Evolutionary conservation across 1,284 basidiomycete species (phyloP).

Genomic region (Cutaneotrichosporon mucoides): DNA sequence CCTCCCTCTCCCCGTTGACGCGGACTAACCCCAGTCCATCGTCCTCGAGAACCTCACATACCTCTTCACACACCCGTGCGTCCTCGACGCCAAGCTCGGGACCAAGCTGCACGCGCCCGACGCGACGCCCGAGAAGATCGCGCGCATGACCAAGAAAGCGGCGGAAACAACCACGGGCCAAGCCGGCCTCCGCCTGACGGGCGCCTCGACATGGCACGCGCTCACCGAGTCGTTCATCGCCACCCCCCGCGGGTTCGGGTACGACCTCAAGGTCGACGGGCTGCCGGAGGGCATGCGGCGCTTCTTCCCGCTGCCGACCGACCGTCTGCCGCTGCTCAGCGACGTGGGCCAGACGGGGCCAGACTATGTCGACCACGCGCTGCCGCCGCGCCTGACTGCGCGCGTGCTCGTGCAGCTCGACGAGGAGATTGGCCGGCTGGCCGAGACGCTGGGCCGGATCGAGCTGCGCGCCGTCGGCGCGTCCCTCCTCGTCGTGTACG

Average conservation of each 20-base stretch:
- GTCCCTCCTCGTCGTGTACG: constrained; percentile 79
- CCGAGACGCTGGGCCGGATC: constrained; percentile 54
- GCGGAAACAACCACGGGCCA: constrained; percentile 65
- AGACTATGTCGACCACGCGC: constrained; percentile 44
- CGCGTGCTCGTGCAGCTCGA: constrained; percentile 55
- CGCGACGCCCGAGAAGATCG: constrained; percentile 70
- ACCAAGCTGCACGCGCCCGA: constrained; percentile 63
- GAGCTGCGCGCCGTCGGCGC: constrained; percentile 78
- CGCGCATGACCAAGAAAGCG: constrained; percentile 70
- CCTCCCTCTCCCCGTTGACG: too few relatives aligned
- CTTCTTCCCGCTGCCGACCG: constrained; percentile 64
- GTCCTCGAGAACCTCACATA: constrained; percentile 80
- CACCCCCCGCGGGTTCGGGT: constrained; percentile 76
- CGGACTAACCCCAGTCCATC: constrained; percentile 57
- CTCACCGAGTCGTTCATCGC: constrained; percentile 56
- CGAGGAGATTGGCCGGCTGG: constrained; percentile 57
- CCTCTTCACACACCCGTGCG: constrained; percentile 71
- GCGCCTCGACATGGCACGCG: constrained; percentile 79
- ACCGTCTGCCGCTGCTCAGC: constrained; percentile 10
- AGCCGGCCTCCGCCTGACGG: constrained; percentile 78
- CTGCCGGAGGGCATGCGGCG: constrained; percentile 68
- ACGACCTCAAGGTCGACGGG: constrained; percentile 62
- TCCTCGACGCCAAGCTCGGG: constrained; percentile 89
- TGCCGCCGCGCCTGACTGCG: constrained; percentile 58
- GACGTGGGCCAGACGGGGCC: not conserved